A percentile compares a stretch with the other conserved stretches of the same genome.
Conservation (phyloP, 2,329 filamentous ascomycete species). For the Fusarium sp. region DNA sequence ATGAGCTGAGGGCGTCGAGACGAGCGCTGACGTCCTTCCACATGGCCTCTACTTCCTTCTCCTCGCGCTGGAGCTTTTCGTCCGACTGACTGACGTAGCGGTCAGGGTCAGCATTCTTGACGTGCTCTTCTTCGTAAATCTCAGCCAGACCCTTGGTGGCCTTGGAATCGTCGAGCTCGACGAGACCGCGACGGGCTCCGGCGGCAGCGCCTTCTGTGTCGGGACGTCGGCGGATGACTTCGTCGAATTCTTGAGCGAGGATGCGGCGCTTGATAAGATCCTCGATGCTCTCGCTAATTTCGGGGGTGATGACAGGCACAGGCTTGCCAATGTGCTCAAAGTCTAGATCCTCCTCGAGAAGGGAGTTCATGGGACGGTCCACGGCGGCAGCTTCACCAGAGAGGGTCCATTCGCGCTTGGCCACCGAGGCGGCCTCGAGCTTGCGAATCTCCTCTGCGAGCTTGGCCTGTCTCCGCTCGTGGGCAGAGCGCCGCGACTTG, state of each 20-base stretch:
- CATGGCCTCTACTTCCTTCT: slow-evolving; percentile 80
- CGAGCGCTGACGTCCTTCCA: slow-evolving; percentile 84
- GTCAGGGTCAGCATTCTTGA: slow-evolving; percentile 78
- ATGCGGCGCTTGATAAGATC: slow-evolving; percentile 94
- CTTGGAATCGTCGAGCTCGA: slow-evolving; percentile 88
- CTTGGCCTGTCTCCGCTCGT: slow-evolving; percentile 87
- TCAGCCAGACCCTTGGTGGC: slow-evolving; percentile 88
- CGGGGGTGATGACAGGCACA: slow-evolving; percentile 90
- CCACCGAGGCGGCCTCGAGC: slow-evolving; percentile 87
- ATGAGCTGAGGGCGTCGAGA: slow-evolving; percentile 89
- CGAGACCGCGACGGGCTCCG: slow-evolving; percentile 72
- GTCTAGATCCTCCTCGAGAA: slow-evolving; percentile 93
- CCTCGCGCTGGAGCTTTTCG: slow-evolving; percentile 82
- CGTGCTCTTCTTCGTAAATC: slow-evolving; percentile 92
- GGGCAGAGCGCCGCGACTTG: slow-evolving; percentile 79
- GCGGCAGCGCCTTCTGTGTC: slow-evolving; percentile 72
- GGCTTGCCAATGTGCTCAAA: slow-evolving; percentile 97
- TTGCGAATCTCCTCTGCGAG: slow-evolving; percentile 89
- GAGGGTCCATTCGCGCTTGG: slow-evolving; percentile 90
- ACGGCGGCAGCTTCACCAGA: slow-evolving; percentile 85
- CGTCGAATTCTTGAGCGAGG: slow-evolving; percentile 88
- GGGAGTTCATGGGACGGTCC: slow-evolving; percentile 87
- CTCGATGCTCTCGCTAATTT: slow-evolving; percentile 91
- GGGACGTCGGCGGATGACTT: slow-evolving; percentile 83
- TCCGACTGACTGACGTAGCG: slow-evolving; percentile 83